These are phyloP conservation scores for Collariella sp. DNA, from an alignment of 495 filamentous ascomycete species.

Conservation along the genomic window DNA sequence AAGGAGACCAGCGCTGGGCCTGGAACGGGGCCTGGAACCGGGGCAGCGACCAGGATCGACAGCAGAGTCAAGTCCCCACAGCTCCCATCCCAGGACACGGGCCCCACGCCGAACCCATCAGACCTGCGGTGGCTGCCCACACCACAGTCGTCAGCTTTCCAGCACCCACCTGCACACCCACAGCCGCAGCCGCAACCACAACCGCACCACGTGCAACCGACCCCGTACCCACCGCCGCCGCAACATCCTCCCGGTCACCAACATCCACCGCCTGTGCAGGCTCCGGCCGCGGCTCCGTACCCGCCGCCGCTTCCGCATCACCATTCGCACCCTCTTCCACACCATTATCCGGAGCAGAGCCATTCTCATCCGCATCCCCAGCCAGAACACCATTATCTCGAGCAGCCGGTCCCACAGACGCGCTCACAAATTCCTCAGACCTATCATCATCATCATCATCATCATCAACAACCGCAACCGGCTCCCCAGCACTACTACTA, in stretches of 20 bases:
- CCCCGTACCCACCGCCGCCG: not conserved
- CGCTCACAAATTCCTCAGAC: constrained; percentile 3
- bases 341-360: no score
- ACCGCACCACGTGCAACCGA: constrained; percentile 6
- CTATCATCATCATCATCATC: no score
- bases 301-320: not conserved
- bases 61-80: constrained; percentile 5
- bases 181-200: constrained; percentile 6
- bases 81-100: not conserved
- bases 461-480: not conserved
- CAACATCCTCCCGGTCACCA: no score
- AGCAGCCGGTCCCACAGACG: not conserved
- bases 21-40: not conserved
- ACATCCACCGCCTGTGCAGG: not conserved
- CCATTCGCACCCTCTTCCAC: not conserved
- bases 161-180: not conserved
- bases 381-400: constrained; percentile 1
- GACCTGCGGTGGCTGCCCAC: not conserved
- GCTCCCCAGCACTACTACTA: not conserved
- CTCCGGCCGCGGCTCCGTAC: not conserved
- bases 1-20: no score
- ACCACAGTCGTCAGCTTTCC: not conserved
- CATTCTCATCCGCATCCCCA: not conserved
- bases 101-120: not conserved
- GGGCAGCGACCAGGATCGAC: not conserved